Conservation (phyloP, 805 yeast genomes). For the Hanseniaspora meyeri region DNA sequence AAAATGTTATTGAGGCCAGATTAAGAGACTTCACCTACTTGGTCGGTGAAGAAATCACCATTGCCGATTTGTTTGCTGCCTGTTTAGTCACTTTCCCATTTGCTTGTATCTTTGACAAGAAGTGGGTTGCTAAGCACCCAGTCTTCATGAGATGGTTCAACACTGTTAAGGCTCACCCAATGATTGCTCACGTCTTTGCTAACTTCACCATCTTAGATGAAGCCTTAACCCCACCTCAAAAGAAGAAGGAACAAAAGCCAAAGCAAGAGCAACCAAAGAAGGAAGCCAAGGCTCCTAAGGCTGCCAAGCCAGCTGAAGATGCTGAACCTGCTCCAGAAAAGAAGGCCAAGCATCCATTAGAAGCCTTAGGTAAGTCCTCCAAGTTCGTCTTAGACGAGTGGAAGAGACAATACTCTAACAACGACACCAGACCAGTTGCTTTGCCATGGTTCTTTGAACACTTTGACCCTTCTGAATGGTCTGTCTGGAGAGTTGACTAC, state of each 20-base stretch:
- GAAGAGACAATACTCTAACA: conserved; percentile 94
- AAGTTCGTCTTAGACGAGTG: conserved; percentile 71
- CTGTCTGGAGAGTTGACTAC: conserved; percentile 89
- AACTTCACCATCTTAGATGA: conserved; percentile 49
- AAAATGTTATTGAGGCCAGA: conserved; percentile 41
- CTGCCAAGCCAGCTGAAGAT: conserved; percentile 15
- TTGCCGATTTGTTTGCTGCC: conserved; percentile 55
- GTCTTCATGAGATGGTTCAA: conserved; percentile 58
- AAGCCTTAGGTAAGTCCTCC: conserved; percentile 54
- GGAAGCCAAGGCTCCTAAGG: background rate
- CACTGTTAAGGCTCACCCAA: conserved; percentile 34
- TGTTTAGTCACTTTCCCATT: conserved; percentile 42
- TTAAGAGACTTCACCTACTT: conserved; percentile 51
- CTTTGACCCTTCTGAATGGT: conserved; percentile 86
- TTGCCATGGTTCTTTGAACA: conserved; percentile 98
- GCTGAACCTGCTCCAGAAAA: conserved; percentile 33
- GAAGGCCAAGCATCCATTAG: conserved; percentile 87
- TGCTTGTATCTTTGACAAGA: conserved; percentile 45
- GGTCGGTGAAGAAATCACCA: conserved; percentile 52
- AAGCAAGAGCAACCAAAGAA: conserved; percentile 23
- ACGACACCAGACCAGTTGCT: conserved; percentile 87
- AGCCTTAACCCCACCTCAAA: conserved; percentile 63
- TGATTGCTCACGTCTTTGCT: conserved; percentile 37
- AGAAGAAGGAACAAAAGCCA: conserved; percentile 51
- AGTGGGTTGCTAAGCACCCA: conserved; percentile 55